Percentiles rank a stretch among this genome's conserved stretches.
phyloP scores from a whole-genome alignment of 2,329 filamentous ascomycete genomes.

The Zymoseptoria tritici region DNA sequence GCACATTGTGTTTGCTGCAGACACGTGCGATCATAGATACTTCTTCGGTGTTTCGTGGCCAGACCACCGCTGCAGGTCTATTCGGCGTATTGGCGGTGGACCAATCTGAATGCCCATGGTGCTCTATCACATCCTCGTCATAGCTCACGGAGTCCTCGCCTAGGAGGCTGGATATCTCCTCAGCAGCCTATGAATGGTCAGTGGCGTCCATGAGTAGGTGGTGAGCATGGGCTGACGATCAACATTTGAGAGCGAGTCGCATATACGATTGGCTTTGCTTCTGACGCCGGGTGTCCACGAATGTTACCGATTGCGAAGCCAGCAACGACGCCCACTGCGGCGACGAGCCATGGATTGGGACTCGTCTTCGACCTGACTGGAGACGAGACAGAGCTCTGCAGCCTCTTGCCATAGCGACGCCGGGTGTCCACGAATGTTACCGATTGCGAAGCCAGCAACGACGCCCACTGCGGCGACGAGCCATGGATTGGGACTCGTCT shows the following conservation, averaged over 20 bases:
- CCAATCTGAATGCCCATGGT: constrained; percentile 18
- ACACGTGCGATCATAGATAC: constrained; percentile 10
- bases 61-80: constrained; percentile 17
- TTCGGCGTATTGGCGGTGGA: constrained; percentile 13
- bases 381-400: background rate
- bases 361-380: background rate
- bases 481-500: background rate
- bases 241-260: background rate
- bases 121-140: constrained; percentile 18
- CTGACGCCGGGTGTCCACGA: background rate
- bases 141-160: constrained; percentile 14
- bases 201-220: background rate
- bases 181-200: constrained; percentile 8
- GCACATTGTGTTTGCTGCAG: constrained; percentile 12
- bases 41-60: constrained; percentile 12
- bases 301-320: background rate
- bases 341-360: background rate
- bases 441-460: background rate
- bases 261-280: background rate
- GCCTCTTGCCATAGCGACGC: background rate
- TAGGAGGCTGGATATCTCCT: constrained; percentile 7
- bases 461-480: background rate
- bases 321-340: background rate
- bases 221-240: background rate
- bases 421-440: background rate